Base-by-base conservation (phyloP, 163 green algal genomes). In the Chlorella variabilis region DNA sequence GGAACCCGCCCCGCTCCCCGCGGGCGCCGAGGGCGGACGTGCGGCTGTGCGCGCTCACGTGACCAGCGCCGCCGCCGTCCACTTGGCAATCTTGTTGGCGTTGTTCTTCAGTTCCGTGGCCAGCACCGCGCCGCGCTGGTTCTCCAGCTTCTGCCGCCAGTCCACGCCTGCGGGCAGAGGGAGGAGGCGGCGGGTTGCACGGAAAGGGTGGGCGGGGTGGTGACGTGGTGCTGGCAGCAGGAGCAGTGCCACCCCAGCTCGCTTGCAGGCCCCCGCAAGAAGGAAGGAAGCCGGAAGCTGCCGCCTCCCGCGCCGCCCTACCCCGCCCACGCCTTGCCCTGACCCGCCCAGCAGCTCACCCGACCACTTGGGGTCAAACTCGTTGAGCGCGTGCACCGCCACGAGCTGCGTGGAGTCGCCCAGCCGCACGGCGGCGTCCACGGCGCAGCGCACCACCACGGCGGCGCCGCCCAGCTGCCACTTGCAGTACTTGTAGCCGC, bases 51-150 rank as follows among this genome's bases (percentile, higher is more conserved):
- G 20, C 36, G 9, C 73, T 69, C 38, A 80, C 73, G 23, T 29
- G 15, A 99, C 80, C 61, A 99, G 86, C 18, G 97, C 96, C 38
- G 91, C 89, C 18, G 92, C 93, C 9, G 96, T 98, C 97, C 97
- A 99, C 87, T 95, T 95, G 48, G 96, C 96, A 61, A 98, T 85
- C 91, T 99, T 99, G 91, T 96, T 96, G 73, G 94, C 92, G 87
- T 99, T 99, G 95, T 99, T 99, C 92, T 99, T 99, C 73, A 98
- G 91, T 88, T 99, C 97, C 15, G 96, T 99, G 23, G 97, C 96
- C 82, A 99, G 90, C 77, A 98, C 95, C 2, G 97, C 97, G 71
- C 97, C 97, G 63, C 96, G 90, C 88, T 99, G 97, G 67, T 90
- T 97, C 86, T 99, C 97, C 54, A 99, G 85, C 86, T 98, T 98